Evolutionary conservation across 352 stramenopile species (phyloP).

Genomic region (Pythium dissimile): DNA sequence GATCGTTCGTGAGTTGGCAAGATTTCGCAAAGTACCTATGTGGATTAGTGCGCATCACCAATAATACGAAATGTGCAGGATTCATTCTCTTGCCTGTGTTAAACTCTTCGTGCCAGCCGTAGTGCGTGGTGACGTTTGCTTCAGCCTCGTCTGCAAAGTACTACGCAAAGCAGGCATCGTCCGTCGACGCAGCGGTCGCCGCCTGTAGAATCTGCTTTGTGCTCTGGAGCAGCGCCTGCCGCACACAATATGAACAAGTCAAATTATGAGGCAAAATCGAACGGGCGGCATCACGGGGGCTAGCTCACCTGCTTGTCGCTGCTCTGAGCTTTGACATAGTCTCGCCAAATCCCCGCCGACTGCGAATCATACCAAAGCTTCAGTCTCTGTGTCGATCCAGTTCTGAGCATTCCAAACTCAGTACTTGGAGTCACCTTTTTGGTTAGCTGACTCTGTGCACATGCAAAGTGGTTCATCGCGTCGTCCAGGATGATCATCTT

Average conservation of each 20-base stretch:
- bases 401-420: neutral
- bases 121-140: no score
- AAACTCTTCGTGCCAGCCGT: no score
- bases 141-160: no score
- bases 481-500: slow-evolving; percentile 39
- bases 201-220: slow-evolving; percentile 42
- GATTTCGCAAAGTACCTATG: no score
- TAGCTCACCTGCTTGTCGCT: slow-evolving; percentile 31
- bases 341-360: slow-evolving; percentile 44
- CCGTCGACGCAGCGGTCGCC: slow-evolving; percentile 1
- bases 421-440: slow-evolving; percentile 31
- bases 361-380: neutral
- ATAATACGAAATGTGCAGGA: no score
- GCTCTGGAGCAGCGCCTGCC: slow-evolving; percentile 31
- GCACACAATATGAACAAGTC: neutral
- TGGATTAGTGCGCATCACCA: no score
- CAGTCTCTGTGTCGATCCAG: neutral
- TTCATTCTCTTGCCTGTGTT: no score
- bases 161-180: slow-evolving; percentile 10
- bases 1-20: no score
- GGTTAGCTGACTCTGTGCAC: slow-evolving; percentile 49
- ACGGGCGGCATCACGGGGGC: no score
- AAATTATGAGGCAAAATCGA: no score
- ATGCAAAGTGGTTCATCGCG: slow-evolving; percentile 58
- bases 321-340: slow-evolving; percentile 41